Conservation (phyloP, 2,329 filamentous ascomycete genomes). For the Rachicladosporium sp. region DNA sequence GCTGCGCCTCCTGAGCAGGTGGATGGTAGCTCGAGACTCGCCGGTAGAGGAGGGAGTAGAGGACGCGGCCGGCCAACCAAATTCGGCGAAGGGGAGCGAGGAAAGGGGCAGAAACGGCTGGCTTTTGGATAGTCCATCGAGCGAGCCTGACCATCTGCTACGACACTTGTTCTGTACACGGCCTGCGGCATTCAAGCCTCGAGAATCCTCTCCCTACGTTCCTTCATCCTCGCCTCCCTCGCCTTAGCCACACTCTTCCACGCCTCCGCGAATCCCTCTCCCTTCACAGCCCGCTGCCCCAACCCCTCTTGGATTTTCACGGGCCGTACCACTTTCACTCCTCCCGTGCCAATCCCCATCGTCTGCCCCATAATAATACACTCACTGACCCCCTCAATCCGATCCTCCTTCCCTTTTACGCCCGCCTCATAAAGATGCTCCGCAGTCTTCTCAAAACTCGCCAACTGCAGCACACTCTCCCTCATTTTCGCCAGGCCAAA, state of each 20-base stretch:
- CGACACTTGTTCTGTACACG: too few species aligned
- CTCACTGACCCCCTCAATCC: slow-evolving; percentile 86
- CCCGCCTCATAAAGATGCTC: slow-evolving; percentile 95
- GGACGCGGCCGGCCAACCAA: slow-evolving; percentile 26
- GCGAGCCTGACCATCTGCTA: too few species aligned
- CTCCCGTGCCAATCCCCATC: slow-evolving; percentile 80
- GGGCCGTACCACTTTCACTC: slow-evolving; percentile 74
- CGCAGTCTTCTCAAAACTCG: slow-evolving; percentile 94
- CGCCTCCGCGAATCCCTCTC: slow-evolving; percentile 1
- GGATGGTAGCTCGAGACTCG: slow-evolving; percentile 13
- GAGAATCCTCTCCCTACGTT: slow-evolving; percentile 5
- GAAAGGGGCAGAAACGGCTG: slow-evolving; percentile 34
- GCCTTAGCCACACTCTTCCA: slow-evolving; percentile 5
- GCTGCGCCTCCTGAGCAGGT: slow-evolving; percentile 6
- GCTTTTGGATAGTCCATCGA: slow-evolving; percentile 29
- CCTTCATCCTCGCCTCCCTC: slow-evolving; percentile 6
- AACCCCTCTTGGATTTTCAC: slow-evolving; percentile 37
- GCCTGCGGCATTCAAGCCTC: too few species aligned
- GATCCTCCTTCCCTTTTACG: slow-evolving; percentile 79
- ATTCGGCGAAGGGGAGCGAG: slow-evolving; percentile 15
- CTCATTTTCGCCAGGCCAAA: slow-evolving; percentile 96
- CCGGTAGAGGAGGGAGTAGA: slow-evolving; percentile 11
- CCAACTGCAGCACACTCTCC: slow-evolving; percentile 84
- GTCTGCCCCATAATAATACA: slow-evolving; percentile 98
- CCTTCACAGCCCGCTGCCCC: slow-evolving; percentile 3